phyloP scores from a whole-genome alignment of 352 stramenopile species.

The Phytopythium chamaehyphon region DNA sequence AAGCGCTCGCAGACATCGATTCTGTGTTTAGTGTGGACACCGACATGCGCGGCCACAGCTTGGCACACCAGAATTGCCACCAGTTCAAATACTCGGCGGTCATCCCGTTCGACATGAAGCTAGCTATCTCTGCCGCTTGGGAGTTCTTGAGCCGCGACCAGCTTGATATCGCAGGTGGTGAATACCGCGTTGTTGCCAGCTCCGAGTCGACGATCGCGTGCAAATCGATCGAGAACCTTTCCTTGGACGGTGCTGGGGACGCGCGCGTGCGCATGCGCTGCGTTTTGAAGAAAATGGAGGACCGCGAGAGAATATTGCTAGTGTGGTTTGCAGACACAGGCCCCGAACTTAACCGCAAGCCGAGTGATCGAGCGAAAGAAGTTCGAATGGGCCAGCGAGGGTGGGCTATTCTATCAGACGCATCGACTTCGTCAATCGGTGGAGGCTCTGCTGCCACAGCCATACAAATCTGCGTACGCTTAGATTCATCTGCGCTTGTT shows the following conservation, averaged over 20 bases:
- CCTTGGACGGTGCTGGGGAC: conserved; percentile 8
- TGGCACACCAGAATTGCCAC: not conserved
- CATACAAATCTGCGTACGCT: conserved; percentile 46
- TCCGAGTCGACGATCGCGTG: conserved; percentile 27
- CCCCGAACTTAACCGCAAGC: not conserved
- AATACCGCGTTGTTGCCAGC: conserved; percentile 25
- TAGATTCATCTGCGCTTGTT: too few species aligned
- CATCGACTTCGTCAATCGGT: conserved; percentile 2
- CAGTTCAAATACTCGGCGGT: conserved; percentile 27
- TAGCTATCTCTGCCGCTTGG: conserved; percentile 34
- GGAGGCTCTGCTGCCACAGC: conserved; percentile 14
- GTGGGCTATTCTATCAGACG: conserved; percentile 27
- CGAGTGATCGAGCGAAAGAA: not conserved
- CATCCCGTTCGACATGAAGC: conserved; percentile 34
- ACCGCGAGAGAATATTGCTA: conserved; percentile 17
- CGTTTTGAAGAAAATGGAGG: conserved; percentile 28
- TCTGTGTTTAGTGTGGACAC: not conserved
- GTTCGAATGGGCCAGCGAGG: conserved; percentile 24
- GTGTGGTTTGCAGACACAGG: conserved; percentile 14
- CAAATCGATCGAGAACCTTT: conserved; percentile 33
- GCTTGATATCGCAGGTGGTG: conserved; percentile 26
- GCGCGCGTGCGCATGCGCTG: conserved; percentile 25
- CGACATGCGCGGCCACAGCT: not conserved
- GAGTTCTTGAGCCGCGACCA: conserved; percentile 23
- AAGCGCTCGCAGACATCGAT: not conserved